Conservation (phyloP, 495 filamentous ascomycete genomes). For the Tuber melanosporum region DNA sequence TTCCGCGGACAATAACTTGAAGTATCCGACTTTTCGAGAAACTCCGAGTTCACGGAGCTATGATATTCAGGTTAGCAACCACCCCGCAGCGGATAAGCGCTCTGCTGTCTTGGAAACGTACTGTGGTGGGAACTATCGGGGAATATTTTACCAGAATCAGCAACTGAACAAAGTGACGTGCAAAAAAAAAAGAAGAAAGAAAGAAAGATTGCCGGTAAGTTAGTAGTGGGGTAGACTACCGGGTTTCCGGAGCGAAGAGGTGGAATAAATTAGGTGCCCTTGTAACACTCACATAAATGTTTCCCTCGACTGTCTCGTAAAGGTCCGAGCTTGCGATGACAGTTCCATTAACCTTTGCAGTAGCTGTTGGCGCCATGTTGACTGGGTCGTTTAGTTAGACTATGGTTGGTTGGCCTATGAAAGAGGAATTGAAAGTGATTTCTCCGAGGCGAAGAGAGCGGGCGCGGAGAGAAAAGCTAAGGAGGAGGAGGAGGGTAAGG, state of each 20-base stretch:
- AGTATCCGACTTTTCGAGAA: slow-evolving; percentile 49
- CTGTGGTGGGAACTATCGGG: slow-evolving; percentile 36
- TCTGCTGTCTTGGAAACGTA: slow-evolving; percentile 12
- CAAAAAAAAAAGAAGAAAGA: slow-evolving; percentile 5
- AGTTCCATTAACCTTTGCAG: slow-evolving; percentile 54
- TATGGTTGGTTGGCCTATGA: neutral
- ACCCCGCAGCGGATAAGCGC: neutral
- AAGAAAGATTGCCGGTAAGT: slow-evolving; percentile 29
- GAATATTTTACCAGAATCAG: slow-evolving; percentile 13
- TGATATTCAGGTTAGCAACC: slow-evolving; percentile 16
- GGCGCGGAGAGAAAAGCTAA: slow-evolving; percentile 70
- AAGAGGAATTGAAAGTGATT: slow-evolving; percentile 47
- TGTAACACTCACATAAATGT: slow-evolving; percentile 55
- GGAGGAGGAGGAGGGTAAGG: slow-evolving; percentile 51
- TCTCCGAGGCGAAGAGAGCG: slow-evolving; percentile 55
- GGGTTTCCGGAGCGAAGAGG: neutral
- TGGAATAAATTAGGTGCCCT: neutral
- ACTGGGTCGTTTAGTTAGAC: slow-evolving; percentile 43
- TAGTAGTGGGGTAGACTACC: slow-evolving; percentile 15
- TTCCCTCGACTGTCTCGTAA: slow-evolving; percentile 64
- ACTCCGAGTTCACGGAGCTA: slow-evolving; percentile 48
- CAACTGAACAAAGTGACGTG: neutral
- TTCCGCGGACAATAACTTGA: slow-evolving; percentile 63
- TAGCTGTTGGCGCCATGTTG: slow-evolving; percentile 45
- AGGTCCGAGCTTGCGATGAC: slow-evolving; percentile 56